Conservation (phyloP, 2,329 filamentous ascomycete genomes). For the Capronia epimyces region DNA sequence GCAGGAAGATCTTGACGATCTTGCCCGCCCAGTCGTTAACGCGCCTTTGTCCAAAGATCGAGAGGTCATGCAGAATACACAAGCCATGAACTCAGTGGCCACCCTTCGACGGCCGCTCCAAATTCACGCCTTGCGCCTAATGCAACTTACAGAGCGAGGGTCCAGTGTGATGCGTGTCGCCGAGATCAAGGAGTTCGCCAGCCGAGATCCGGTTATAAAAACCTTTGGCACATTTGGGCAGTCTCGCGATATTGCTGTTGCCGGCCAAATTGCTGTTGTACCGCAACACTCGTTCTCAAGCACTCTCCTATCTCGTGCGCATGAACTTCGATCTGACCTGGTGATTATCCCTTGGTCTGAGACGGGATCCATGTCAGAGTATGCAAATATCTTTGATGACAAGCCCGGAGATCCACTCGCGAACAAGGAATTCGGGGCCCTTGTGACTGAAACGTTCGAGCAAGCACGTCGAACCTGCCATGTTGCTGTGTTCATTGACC, state of each 20-base stretch:
- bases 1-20: constrained; percentile 12
- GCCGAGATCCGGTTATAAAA: constrained; percentile 79
- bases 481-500: constrained; percentile 72
- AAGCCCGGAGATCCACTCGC: constrained; percentile 41
- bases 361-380: constrained; percentile 67
- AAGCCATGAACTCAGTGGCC: constrained; percentile 9
- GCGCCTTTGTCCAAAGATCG: constrained; percentile 12
- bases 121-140: constrained; percentile 76
- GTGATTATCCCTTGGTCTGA: constrained; percentile 88
- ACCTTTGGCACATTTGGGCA: constrained; percentile 84
- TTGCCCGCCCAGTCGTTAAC: background rate
- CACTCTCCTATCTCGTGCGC: constrained; percentile 64
- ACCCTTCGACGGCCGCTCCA: constrained; percentile 52
- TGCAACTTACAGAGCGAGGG: constrained; percentile 84
- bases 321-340: constrained; percentile 65
- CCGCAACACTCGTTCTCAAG: constrained; percentile 74
- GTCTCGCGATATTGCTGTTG: constrained; percentile 75
- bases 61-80: constrained; percentile 15
- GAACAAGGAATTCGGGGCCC: constrained; percentile 51
- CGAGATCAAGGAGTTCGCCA: constrained; percentile 67
- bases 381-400: constrained; percentile 37
- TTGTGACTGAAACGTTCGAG: constrained; percentile 50
- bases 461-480: constrained; percentile 54
- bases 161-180: constrained; percentile 94
- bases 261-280: constrained; percentile 73